A percentile compares a stretch with the other conserved stretches of the same genome.
These are phyloP conservation scores for Herpetomonas muscarum DNA, from an alignment of 208 protist genomes.

Conservation along the genomic window DNA sequence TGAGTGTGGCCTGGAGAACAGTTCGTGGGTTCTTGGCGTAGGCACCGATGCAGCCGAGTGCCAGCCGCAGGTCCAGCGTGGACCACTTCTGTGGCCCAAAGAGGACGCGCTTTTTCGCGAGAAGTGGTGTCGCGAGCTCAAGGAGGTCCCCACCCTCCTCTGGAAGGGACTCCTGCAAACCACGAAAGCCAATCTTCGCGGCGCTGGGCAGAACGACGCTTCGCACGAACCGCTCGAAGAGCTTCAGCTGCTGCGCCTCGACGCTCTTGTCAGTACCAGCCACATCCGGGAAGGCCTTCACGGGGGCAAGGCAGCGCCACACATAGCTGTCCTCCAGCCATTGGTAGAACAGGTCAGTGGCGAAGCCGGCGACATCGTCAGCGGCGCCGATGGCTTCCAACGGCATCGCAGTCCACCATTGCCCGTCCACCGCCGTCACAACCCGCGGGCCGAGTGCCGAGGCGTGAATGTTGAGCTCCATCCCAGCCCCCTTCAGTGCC, in stretches of 20 bases:
- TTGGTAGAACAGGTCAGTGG: slow-evolving; percentile 49
- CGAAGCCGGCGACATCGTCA: slow-evolving; percentile 37
- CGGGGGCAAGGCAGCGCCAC: slow-evolving; percentile 45
- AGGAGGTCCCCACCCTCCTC: slow-evolving; percentile 39
- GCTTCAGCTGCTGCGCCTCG: slow-evolving; percentile 12
- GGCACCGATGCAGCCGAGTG: slow-evolving; percentile 33
- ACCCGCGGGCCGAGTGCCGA: slow-evolving; percentile 45
- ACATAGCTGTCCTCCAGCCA: slow-evolving; percentile 62
- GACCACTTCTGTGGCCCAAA: slow-evolving; percentile 62
- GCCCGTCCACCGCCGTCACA: slow-evolving; percentile 17
- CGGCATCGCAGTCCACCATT: slow-evolving; percentile 41
- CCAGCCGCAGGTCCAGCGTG: slow-evolving; percentile 48
- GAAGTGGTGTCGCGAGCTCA: slow-evolving; percentile 15
- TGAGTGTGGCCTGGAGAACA: background rate
- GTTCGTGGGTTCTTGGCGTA: slow-evolving; percentile 24
- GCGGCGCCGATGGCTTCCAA: slow-evolving; percentile 21
- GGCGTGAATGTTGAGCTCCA: slow-evolving; percentile 31
- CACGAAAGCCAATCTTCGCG: slow-evolving; percentile 24
- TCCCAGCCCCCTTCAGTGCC: slow-evolving; percentile 42
- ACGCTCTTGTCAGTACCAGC: background rate
- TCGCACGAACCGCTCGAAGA: slow-evolving; percentile 45
- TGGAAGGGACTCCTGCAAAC: slow-evolving; percentile 13
- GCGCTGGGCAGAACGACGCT: slow-evolving; percentile 27
- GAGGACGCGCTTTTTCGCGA: slow-evolving; percentile 25
- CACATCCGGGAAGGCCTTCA: slow-evolving; percentile 25